Base-by-base conservation (phyloP, 768 basidiomycete species). In the Lactarius deliciosus region DNA sequence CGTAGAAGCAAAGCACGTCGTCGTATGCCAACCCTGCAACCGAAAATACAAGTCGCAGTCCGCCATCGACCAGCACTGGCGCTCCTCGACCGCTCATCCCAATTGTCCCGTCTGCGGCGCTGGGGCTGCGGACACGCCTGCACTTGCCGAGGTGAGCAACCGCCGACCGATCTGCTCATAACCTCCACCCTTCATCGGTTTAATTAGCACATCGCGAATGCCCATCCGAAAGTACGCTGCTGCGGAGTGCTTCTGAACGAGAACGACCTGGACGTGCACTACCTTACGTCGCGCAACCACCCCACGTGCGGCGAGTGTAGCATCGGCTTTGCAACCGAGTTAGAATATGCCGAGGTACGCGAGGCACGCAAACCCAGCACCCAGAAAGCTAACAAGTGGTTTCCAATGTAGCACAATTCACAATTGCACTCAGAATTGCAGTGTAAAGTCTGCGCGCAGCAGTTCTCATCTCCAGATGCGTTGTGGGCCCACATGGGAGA, bases 41-140 rank as follows among this genome's bases (percentile, higher is more conserved):
- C 56, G 61, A 20, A 62, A 41, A 59, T 63, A 59, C 43, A 61
- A 62, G 50, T 69, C 68, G 2, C 65, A 69, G n/a, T 43, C 66
- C n/a, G 65, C 68, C n/a, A 40, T 69, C 32, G 65, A 67, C n/a
- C 68, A 69, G 59, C 65, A 63, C 53, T 63, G 61, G 68, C 65
- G 65, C 32, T 57, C 65, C 50, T 69, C 60, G 13, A 36, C 57
- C n/a, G 60, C 65, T 5, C 68, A 66, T 57, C 61, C 65, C 8
- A 62, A 62, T 10, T 69, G 68, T 47, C 56, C 61, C 32, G 34
- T 67, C n/a, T 69, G 68, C 36, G 65, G 59, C 0, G 57, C 60
- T 25, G 38, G 65, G 25, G 56, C 65, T 7, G 13, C 53, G 1
- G 61, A 67, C 53, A 59, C 57, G 36, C 25, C 3, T n/a, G 65